Percentiles rank a stretch among this genome's conserved stretches.
phyloP scores from a whole-genome alignment of 2,329 filamentous ascomycete genomes.

The Ophidiomyces ophidiicola region DNA sequence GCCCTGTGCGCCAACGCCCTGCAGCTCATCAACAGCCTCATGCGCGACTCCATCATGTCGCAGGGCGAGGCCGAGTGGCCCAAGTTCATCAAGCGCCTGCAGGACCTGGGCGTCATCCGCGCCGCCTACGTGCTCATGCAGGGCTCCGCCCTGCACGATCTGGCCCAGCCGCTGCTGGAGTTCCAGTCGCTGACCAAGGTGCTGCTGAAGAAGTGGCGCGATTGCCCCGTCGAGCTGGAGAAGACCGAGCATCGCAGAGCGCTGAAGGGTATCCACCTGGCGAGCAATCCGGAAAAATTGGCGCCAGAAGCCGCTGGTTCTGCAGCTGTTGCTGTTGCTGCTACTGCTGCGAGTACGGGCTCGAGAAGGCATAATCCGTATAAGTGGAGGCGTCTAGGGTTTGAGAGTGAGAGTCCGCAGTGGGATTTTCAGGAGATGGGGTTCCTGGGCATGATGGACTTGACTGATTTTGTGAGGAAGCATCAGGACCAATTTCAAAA shows the following conservation, averaged over 20 bases:
- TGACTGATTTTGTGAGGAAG: constrained; percentile 85
- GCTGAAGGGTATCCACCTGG: constrained; percentile 71
- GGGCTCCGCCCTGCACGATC: constrained; percentile 77
- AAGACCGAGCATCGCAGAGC: constrained; percentile 77
- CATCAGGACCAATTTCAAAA: constrained; percentile 91
- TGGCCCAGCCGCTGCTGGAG: constrained; percentile 79
- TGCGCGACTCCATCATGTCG: constrained; percentile 75
- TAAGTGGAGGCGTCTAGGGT: constrained; percentile 87
- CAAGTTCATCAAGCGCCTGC: constrained; percentile 83
- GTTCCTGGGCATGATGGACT: constrained; percentile 92
- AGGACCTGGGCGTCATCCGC: constrained; percentile 85
- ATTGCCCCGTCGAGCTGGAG: constrained; percentile 72
- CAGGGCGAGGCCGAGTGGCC: constrained; percentile 78
- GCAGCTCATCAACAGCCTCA: constrained; percentile 88
- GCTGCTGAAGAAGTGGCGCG: constrained; percentile 74
- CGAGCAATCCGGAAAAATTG: constrained; percentile 58
- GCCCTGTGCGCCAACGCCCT: constrained; percentile 89
- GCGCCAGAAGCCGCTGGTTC: constrained; percentile 22
- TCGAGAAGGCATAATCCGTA: constrained; percentile 68
- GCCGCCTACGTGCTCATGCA: constrained; percentile 91
- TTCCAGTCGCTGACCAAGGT: constrained; percentile 89
- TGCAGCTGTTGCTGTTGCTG: no score
- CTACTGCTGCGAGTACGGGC: constrained; percentile 39
- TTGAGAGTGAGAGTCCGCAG: constrained; percentile 77
- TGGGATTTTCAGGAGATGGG: constrained; percentile 76